A percentile compares a stretch with the other conserved stretches of the same genome.
These are phyloP conservation scores for Metschnikowia sp. DNA, from an alignment of 805 yeast genomes.

Conservation along the genomic window DNA sequence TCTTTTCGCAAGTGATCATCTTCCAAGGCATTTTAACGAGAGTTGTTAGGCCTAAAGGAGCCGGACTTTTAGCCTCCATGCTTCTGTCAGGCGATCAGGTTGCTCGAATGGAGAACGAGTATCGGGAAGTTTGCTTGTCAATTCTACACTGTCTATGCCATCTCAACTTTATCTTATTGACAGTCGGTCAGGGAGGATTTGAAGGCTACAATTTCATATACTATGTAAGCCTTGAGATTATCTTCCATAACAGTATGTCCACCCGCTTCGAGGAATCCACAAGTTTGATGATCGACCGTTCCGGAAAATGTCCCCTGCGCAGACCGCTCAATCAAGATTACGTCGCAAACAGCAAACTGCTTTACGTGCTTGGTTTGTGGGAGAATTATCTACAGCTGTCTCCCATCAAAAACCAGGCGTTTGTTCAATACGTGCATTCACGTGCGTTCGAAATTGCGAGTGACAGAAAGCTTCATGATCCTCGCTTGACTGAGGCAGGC, in stretches of 20 bases:
- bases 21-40: conserved; percentile 47
- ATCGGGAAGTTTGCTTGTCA: conserved; percentile 24
- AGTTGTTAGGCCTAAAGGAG: conserved; percentile 25
- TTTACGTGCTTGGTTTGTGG: conserved; percentile 46
- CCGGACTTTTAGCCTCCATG: conserved; percentile 15
- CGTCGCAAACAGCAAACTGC: conserved; percentile 35
- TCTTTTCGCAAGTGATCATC: conserved; percentile 48
- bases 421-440: conserved; percentile 25
- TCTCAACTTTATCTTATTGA: conserved; percentile 45
- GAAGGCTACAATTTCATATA: conserved; percentile 61
- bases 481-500: conserved; percentile 51
- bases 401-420: conserved; percentile 14
- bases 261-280: conserved; percentile 18
- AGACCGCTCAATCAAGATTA: conserved; percentile 25
- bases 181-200: conserved; percentile 64
- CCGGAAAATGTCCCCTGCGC: conserved; percentile 32
- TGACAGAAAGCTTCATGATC: conserved; percentile 17
- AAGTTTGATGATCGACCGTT: conserved; percentile 30
- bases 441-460: conserved; percentile 32
- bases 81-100: conserved; percentile 16
- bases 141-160: conserved; percentile 42
- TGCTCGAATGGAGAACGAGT: conserved; percentile 22
- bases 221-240: conserved; percentile 44
- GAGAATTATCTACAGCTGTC: conserved; percentile 41
- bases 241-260: conserved; percentile 20